These are phyloP conservation scores for Linaria vulgaris DNA, from an alignment of 257 asterid species.

Conservation along the genomic window DNA sequence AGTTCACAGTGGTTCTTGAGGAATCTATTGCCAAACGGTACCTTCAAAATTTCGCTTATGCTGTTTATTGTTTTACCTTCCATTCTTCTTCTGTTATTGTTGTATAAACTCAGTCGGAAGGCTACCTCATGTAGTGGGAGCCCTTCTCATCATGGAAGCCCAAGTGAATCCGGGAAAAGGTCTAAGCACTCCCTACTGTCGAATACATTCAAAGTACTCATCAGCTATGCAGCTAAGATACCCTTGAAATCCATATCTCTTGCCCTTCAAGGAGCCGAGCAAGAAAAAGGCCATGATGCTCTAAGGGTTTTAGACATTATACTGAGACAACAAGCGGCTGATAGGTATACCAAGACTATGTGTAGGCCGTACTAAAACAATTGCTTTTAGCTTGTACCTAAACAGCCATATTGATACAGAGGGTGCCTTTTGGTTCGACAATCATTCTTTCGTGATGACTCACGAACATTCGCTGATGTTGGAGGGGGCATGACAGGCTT, in stretches of 20 bases:
- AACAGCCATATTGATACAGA: slow-evolving; percentile 48
- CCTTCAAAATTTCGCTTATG: slow-evolving; percentile 21
- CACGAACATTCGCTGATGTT: slow-evolving; percentile 62
- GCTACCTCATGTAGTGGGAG: slow-evolving; percentile 35
- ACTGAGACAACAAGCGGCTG: slow-evolving; percentile 87
- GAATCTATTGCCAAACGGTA: slow-evolving; percentile 62
- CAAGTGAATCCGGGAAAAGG: slow-evolving; percentile 54
- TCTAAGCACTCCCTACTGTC: slow-evolving; percentile 52
- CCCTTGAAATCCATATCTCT: slow-evolving; percentile 55
- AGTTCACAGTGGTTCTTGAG: slow-evolving; percentile 67
- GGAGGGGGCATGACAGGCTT: slow-evolving; percentile 79
- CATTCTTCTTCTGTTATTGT: slow-evolving; percentile 14
- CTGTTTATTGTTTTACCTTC: not conserved
- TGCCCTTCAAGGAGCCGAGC: slow-evolving; percentile 72
- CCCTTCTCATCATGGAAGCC: slow-evolving; percentile 40
- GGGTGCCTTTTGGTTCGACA: slow-evolving; percentile 85
- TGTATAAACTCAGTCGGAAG: slow-evolving; percentile 11
- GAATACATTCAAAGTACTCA: slow-evolving; percentile 59
- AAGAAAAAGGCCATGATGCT: slow-evolving; percentile 59
- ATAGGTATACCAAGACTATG: slow-evolving; percentile 45
- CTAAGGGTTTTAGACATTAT: slow-evolving; percentile 75
- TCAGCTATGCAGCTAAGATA: slow-evolving; percentile 67
- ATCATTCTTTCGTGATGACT: slow-evolving; percentile 80
- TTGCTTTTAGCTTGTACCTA: slow-evolving; percentile 31
- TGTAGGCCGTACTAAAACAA: slow-evolving; percentile 2